Conservation (phyloP, 352 stramenopile genomes). For the Phytophthora tentaculata region DNA sequence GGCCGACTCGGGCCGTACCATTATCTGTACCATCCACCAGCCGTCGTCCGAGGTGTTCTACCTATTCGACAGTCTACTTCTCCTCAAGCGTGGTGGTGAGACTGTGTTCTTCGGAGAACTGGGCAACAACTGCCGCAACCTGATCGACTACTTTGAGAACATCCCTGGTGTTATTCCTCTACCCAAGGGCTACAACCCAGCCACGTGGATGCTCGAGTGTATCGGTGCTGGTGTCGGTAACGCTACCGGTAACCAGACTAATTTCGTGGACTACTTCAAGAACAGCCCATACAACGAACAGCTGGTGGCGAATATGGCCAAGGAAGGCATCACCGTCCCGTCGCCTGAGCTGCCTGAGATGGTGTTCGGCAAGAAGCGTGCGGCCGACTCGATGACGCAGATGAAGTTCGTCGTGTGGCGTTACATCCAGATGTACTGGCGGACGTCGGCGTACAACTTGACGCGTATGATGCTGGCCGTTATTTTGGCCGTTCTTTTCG, state of each 20-base stretch:
- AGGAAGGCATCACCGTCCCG: constrained; percentile 32
- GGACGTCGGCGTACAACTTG: constrained; percentile 75
- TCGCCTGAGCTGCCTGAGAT: constrained; percentile 22
- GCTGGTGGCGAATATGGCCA: constrained; percentile 24
- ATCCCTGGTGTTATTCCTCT: constrained; percentile 24
- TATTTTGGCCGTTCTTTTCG: constrained; percentile 77
- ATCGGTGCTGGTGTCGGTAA: constrained; percentile 53
- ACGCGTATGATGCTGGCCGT: constrained; percentile 60
- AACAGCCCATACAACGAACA: constrained; percentile 13
- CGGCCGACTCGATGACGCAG: constrained; percentile 28
- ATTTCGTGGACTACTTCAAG: constrained; percentile 34
- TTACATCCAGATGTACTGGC: constrained; percentile 47
- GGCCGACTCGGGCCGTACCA: constrained; percentile 65
- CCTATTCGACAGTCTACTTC: constrained; percentile 78
- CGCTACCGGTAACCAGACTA: constrained; percentile 4
- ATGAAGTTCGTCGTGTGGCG: constrained; percentile 34
- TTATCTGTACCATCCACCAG: constrained; percentile 90
- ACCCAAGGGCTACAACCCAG: constrained; percentile 50
- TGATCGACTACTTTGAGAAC: constrained; percentile 46
- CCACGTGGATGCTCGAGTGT: constrained; percentile 38
- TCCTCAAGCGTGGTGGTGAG: constrained; percentile 59
- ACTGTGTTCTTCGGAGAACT: constrained; percentile 50
- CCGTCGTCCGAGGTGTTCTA: constrained; percentile 3
- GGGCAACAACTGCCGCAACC: constrained; percentile 26
- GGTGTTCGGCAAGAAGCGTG: constrained; percentile 37